Conservation (phyloP, 2,329 filamentous ascomycete species). For the Aspergillus alliaceus region DNA sequence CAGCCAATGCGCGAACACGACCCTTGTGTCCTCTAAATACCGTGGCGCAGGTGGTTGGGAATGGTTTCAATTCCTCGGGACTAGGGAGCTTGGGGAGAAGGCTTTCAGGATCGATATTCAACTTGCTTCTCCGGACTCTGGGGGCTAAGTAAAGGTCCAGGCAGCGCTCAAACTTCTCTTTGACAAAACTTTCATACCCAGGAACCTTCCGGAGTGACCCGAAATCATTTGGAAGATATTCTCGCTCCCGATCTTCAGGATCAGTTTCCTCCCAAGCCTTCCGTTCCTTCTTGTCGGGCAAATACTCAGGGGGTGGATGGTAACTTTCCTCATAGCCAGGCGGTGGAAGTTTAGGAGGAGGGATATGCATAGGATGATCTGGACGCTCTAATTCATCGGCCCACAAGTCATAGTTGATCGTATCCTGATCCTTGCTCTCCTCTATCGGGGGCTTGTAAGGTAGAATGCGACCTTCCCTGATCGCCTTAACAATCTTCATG, state of each 20-base stretch:
- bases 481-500: constrained; percentile 96
- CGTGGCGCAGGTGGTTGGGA: constrained; percentile 85
- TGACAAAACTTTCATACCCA: constrained; percentile 84
- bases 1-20: constrained; percentile 76
- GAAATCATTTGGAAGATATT: constrained; percentile 81
- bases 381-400: constrained; percentile 82
- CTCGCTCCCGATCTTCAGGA: constrained; percentile 85
- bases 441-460: constrained; percentile 78
- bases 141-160: constrained; percentile 94
- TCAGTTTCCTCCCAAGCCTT: constrained; percentile 82
- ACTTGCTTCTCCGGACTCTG: constrained; percentile 83
- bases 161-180: constrained; percentile 94
- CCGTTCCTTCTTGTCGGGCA: constrained; percentile 81
- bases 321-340: constrained; percentile 96
- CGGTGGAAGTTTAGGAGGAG: constrained; percentile 88
- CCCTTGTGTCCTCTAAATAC: constrained; percentile 87
- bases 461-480: constrained; percentile 88
- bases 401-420: constrained; percentile 86
- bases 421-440: constrained; percentile 70
- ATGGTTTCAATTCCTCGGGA: constrained; percentile 90
- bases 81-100: constrained; percentile 89
- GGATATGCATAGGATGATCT: constrained; percentile 89
- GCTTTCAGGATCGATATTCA: constrained; percentile 95
- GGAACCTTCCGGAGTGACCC: constrained; percentile 87
- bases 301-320: constrained; percentile 91